These are phyloP conservation scores for Phytophthora vignae DNA, from an alignment of 352 stramenopile genomes.

Conservation along the genomic window DNA sequence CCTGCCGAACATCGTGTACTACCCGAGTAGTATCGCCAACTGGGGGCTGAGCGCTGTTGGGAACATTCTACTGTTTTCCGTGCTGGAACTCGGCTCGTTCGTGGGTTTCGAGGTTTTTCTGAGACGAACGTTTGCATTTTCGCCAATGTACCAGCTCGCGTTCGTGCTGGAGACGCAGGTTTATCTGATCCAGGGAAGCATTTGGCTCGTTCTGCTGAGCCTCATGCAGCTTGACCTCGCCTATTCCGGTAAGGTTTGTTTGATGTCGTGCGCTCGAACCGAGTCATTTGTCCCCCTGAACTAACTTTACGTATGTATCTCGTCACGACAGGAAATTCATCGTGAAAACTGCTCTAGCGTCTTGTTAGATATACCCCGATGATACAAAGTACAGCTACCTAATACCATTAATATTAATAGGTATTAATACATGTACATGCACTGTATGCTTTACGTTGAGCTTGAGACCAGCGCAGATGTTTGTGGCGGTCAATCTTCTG, in stretches of 20 bases:
- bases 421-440: too few species aligned
- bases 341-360: neutral
- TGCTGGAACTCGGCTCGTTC: neutral
- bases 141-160: neutral
- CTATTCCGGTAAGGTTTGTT: neutral
- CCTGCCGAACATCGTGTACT: neutral
- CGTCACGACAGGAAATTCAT: neutral
- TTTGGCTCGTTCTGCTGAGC: conserved; percentile 1
- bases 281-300: too few species aligned
- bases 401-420: too few species aligned
- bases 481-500: too few species aligned
- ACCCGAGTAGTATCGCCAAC: neutral
- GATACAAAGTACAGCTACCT: too few species aligned
- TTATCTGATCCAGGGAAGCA: neutral
- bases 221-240: neutral
- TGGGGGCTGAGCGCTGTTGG: neutral
- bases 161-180: conserved; percentile 1
- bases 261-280: neutral
- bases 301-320: too few species aligned
- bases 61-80: neutral
- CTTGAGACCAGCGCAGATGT: too few species aligned
- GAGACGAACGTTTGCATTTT: neutral
- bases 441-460: too few species aligned
- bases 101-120: neutral
- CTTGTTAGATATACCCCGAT: too few species aligned